Percentiles rank a stretch among this genome's conserved stretches.
Conservation (phyloP, 345 rosid species). For the Crucihimalaya himalaica region DNA sequence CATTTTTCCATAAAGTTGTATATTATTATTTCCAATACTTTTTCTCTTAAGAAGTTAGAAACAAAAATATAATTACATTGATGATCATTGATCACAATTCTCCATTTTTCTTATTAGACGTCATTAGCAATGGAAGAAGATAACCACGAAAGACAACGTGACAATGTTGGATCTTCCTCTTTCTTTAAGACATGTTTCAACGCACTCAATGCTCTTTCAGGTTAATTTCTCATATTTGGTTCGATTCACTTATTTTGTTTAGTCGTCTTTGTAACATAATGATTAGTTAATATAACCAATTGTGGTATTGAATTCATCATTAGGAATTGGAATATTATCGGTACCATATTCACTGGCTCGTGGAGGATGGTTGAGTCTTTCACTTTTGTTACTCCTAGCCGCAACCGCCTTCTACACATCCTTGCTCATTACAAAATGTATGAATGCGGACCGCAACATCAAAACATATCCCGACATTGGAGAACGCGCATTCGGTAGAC, state of each 20-base stretch:
- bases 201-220: slow-evolving; percentile 41
- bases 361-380: slow-evolving; percentile 56
- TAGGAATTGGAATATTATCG: slow-evolving; percentile 51
- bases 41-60: not conserved
- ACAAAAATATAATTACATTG: not conserved
- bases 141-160: slow-evolving; percentile 5
- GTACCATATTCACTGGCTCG: slow-evolving; percentile 51
- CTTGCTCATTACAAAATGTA: slow-evolving; percentile 43
- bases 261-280: not conserved
- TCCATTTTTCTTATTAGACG: not conserved
- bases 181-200: slow-evolving; percentile 38
- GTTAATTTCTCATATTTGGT: not conserved
- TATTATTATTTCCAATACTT: not conserved
- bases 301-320: not conserved
- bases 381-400: slow-evolving; percentile 43
- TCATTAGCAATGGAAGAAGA: slow-evolving; percentile 36
- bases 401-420: slow-evolving; percentile 45
- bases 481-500: slow-evolving; percentile 46
- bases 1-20: not conserved
- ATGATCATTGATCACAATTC: not conserved
- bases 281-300: not conserved
- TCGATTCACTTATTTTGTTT: not conserved
- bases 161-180: slow-evolving; percentile 29
- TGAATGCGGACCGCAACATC: slow-evolving; percentile 42
- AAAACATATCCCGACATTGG: slow-evolving; percentile 45